Evolutionary conservation across 1,284 basidiomycete genomes (phyloP), one percentile per base, ranked within the genome.

Genomic region (Volvariella volvacea): DNA sequence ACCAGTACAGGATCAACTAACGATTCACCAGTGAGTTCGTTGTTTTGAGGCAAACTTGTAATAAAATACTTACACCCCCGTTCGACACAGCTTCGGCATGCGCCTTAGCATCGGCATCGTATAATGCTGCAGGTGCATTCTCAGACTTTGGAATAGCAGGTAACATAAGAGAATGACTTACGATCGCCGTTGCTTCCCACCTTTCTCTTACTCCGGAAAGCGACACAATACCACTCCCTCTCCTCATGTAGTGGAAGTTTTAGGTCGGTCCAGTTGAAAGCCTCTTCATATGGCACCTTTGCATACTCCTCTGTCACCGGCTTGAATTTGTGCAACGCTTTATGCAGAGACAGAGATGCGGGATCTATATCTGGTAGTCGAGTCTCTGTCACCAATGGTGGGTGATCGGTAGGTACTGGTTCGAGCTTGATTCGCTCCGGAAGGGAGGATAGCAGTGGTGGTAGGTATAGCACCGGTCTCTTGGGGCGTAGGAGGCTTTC

Each of bases 41-140:
- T 34, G 1, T 22, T 19, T 6, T 20, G 14, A 41, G 31, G 34
- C 39, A 39, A 54, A 42, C 10, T 41, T 30, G 20, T 49, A 37
- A 34, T 43, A 43, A 41, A 40, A 37, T 25, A 65, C 71, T 54
- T 63, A 89, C 80, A 19, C 91, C 91, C 52, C 91, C 91, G 50
- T 88, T 90, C 30, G 71, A 70, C 19, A 95, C 78, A 0, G 92
- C 92, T 63, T 96, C 92, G 65, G 92, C 88, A 58, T 95, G 92
- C 1, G 92, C 92, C 39, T 74, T 68, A 53, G 75, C 75, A 62
- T 96, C 92, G 4, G 90, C 90, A 44, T 84, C 80, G 63, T 94
- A 93, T 3, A 96, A 73, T 0, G 79, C 87, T 88, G 49, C 16
- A 54, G 33, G 19, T 31, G 19, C 6, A 36, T 6, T 4, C n/a